Evolutionary conservation across 305 asterid genomes (phyloP), one percentile per base, ranked within the genome.

Genomic region (Ruellia speciosa): DNA sequence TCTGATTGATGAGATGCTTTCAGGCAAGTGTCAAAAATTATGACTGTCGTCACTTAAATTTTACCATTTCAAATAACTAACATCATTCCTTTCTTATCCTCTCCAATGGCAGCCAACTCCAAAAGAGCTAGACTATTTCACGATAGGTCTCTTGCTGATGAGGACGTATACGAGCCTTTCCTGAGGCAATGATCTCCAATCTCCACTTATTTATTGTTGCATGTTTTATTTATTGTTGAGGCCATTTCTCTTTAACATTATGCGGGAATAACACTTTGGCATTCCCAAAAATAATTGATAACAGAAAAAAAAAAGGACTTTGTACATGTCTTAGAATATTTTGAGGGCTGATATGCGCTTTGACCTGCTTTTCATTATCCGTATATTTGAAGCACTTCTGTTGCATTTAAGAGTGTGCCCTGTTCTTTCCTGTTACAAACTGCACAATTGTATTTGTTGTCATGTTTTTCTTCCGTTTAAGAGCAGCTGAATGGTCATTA

Each of bases 91-190:
- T 24, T 74, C 15, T 52, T 60, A 34, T 49, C 51, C 41, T 46
- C 60, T 63, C 52, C 39, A 58, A 35, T 70, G 72, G 69, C 92
- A 90, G 98, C 82, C 24, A 81, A 87, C 73, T 86, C 95, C 9
- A 87, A 85, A 70, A 75, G 95, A 80, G 94, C 94, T 54, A 79
- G 87, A 68, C 56, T 90, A 47, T 90, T 90, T 70, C 95, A 87
- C 66, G 95, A 87, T 65, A 73, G 69, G 64, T 75, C 89, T 69
- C 86, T 87, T 61, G 78, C 78, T 13, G 71, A 69, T 14, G 96
- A 83, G 79, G 94, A 90, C 70, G 63, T 78, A 55, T 90, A 87
- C 33, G 96, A 85, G 72, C 94, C 98, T 76, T 87, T 90, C 75
- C 76, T 90, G 59, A 85, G 95, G 97, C 64, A 82, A 76, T 71